A percentile compares a stretch with the other conserved stretches of the same genome.
phyloP scores from a whole-genome alignment of 2,329 filamentous ascomycete species.

The Fusarium caatingaense region DNA sequence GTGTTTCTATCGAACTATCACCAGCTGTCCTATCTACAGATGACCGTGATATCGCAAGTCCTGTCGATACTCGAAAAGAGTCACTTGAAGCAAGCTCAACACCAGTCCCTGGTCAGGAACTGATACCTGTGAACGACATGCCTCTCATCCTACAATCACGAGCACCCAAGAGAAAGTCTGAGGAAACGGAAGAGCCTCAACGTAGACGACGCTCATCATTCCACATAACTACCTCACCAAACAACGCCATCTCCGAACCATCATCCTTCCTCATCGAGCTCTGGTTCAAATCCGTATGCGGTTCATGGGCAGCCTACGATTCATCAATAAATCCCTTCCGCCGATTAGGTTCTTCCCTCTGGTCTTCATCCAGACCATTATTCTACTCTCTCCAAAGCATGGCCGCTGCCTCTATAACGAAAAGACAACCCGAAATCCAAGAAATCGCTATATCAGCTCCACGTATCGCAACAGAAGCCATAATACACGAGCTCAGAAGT shows the following conservation, averaged over 20 bases:
- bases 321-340: conserved; percentile 37
- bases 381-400: conserved; percentile 42
- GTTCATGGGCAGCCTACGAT: conserved; percentile 40
- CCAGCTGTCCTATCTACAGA: neutral
- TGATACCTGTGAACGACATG: neutral
- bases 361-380: conserved; percentile 21
- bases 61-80: rapidly evolving
- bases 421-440: conserved; percentile 25
- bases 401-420: conserved; percentile 31
- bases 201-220: neutral
- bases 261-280: conserved; percentile 33
- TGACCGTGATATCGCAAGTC: no score
- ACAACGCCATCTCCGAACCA: conserved; percentile 27
- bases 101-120: rapidly evolving
- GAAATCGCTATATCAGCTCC: conserved; percentile 32
- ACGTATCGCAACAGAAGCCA: conserved; percentile 32
- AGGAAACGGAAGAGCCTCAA: neutral
- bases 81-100: neutral
- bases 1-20: neutral
- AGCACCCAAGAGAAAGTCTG: neutral
- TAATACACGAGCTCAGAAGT: conserved; percentile 28
- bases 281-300: conserved; percentile 40
- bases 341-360: conserved; percentile 25
- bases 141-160: conserved; percentile 4
- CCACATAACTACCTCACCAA: conserved; percentile 3